phyloP scores from a whole-genome alignment of 176 grass and related monocot species.

The Secale cereale region DNA sequence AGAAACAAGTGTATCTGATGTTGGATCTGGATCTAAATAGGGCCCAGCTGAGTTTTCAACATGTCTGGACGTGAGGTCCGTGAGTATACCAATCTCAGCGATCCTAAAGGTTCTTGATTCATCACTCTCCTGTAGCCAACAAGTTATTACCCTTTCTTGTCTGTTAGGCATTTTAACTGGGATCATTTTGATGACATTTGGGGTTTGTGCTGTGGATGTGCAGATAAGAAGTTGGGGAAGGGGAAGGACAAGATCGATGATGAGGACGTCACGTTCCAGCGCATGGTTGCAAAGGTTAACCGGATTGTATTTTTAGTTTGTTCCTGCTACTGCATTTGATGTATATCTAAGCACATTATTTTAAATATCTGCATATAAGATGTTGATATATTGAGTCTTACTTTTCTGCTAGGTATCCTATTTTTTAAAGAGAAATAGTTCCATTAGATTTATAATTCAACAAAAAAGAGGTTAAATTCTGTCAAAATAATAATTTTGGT shows the following conservation, averaged over 20 bases:
- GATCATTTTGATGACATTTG: neutral
- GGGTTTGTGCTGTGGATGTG: neutral
- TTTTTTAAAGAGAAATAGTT: too few species aligned
- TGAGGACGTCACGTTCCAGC: slow-evolving; percentile 96
- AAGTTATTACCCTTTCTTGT: neutral
- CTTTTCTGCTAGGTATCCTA: too few species aligned
- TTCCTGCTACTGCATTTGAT: neutral
- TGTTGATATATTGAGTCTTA: neutral
- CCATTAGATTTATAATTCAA: neutral
- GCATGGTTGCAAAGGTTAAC: slow-evolving; percentile 99
- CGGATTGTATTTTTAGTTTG: slow-evolving; percentile 21
- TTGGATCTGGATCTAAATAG: neutral
- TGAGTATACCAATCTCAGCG: slow-evolving; percentile 97
- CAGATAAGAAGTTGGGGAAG: slow-evolving; percentile 93
- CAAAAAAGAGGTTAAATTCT: neutral
- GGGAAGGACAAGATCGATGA: slow-evolving; percentile 97
- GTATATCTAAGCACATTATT: neutral
- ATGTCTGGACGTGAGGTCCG: slow-evolving; percentile 96
- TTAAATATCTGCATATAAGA: neutral
- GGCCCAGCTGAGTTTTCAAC: neutral
- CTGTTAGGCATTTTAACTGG: neutral
- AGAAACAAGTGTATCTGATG: neutral
- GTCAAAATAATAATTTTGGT: neutral
- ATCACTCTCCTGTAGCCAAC: neutral
- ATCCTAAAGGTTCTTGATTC: slow-evolving; percentile 75